These are phyloP conservation scores for Ogataea zsoltii DNA, from an alignment of 805 yeast species.

Conservation along the genomic window DNA sequence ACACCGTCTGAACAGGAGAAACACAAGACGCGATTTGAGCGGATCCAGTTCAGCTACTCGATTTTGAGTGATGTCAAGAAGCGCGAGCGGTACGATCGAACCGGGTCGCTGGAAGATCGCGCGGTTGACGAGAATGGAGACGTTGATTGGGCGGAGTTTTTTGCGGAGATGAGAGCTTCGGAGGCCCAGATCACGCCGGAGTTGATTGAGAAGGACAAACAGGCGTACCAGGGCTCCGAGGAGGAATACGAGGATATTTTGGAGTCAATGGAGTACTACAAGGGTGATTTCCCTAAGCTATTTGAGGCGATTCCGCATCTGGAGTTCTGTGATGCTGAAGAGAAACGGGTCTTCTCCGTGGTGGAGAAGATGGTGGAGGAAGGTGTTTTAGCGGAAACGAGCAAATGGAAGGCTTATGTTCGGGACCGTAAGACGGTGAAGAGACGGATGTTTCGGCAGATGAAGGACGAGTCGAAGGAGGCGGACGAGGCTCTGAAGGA, in stretches of 20 bases:
- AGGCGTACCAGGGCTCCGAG: conserved; percentile 58
- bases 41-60: conserved; percentile 73
- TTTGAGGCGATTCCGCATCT: conserved; percentile 81
- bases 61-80: conserved; percentile 60
- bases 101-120: conserved; percentile 59
- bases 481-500: conserved; percentile 51
- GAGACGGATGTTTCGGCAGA: conserved; percentile 47
- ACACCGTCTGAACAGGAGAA: conserved; percentile 32
- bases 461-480: conserved; percentile 66
- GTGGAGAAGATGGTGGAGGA: conserved; percentile 47
- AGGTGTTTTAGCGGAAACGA: conserved; percentile 33
- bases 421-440: conserved; percentile 50
- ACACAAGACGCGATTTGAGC: conserved; percentile 51
- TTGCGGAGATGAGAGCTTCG: conserved; percentile 42
- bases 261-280: conserved; percentile 48
- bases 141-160: conserved; percentile 62
- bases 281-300: conserved; percentile 67
- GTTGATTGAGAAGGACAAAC: conserved; percentile 67
- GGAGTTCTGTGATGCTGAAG: conserved; percentile 60
- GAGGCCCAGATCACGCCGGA: conserved; percentile 55
- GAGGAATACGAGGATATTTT: conserved; percentile 67
- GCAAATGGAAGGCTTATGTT: conserved; percentile 43
- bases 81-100: conserved; percentile 62
- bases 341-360: conserved; percentile 55
- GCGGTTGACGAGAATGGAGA: conserved; percentile 35